Percentiles rank a stretch among this genome's conserved stretches.
Evolutionary conservation across 192 early-diverging fungal genomes (phyloP).

Genomic region (Paraglomus brasilianum): DNA sequence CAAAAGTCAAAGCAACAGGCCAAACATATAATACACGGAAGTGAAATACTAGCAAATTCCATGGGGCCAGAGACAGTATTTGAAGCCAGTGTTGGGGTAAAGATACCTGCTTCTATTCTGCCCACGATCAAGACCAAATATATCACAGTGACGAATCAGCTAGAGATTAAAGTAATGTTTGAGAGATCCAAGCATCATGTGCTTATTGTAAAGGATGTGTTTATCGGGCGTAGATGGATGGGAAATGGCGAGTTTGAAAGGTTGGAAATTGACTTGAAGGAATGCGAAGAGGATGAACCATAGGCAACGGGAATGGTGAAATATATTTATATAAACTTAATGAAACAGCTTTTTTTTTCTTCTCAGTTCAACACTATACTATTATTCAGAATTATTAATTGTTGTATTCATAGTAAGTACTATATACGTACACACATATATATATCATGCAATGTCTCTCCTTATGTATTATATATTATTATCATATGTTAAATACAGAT

Average conservation of each 20-base stretch:
- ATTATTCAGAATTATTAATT: too few relatives aligned
- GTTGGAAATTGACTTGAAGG: too few relatives aligned
- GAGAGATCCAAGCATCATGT: slow-evolving; percentile 17
- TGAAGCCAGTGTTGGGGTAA: slow-evolving; percentile 3
- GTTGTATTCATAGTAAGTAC: too few relatives aligned
- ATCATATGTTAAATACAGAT: too few relatives aligned
- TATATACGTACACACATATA: too few relatives aligned
- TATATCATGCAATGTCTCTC: too few relatives aligned
- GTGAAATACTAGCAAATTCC: neutral
- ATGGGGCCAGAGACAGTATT: slow-evolving; percentile 18
- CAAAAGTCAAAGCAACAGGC: neutral
- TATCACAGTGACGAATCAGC: slow-evolving; percentile 21
- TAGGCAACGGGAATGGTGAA: too few relatives aligned
- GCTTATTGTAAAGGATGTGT: slow-evolving; percentile 9
- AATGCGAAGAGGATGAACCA: too few relatives aligned
- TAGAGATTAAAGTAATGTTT: slow-evolving; percentile 26
- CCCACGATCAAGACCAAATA: slow-evolving; percentile 24
- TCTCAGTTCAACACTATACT: too few relatives aligned
- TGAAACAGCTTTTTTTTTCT: too few relatives aligned
- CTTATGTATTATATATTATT: too few relatives aligned
- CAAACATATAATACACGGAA: slow-evolving; percentile 5
- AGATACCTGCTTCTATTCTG: neutral
- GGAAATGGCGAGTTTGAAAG: neutral
- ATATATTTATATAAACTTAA: too few relatives aligned
- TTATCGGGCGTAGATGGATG: slow-evolving; percentile 15